Evolutionary conservation across 164 flowering plant genomes (phyloP).

Genomic region (Brasenia schreberi): DNA sequence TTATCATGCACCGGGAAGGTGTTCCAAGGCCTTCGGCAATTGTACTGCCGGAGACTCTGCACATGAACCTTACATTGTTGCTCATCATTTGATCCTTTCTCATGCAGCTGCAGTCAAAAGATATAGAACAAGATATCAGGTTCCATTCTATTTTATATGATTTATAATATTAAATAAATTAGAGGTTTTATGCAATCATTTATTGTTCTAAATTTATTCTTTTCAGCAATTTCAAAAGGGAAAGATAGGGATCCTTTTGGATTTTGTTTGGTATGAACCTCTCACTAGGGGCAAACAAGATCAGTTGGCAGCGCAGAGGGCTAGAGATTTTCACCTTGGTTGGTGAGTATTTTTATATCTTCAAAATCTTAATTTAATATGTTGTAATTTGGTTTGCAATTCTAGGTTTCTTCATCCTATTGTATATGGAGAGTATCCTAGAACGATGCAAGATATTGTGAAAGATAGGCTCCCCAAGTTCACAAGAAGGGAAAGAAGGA

Average conservation of each 20-base stretch:
- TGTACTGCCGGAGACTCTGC: constrained; percentile 13
- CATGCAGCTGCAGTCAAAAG: constrained; percentile 14
- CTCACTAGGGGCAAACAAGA: constrained; percentile 7
- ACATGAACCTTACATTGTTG: constrained; percentile 14
- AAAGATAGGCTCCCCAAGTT: constrained; percentile 13
- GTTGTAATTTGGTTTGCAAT: background rate
- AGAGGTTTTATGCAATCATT: background rate
- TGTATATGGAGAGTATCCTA: constrained; percentile 10
- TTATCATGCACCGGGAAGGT: constrained; percentile 9
- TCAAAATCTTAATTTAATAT: no score
- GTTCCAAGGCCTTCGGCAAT: constrained; percentile 10
- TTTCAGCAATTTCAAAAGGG: constrained; percentile 10
- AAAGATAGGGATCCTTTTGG: constrained; percentile 12
- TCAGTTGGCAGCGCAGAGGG: constrained; percentile 7
- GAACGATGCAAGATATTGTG: constrained; percentile 11
- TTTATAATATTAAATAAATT: background rate
- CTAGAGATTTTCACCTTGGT: constrained; percentile 13
- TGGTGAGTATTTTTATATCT: constrained; percentile 2
- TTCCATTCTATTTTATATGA: background rate
- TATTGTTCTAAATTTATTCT: background rate
- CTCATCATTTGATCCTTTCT: constrained; percentile 12
- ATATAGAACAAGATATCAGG: constrained; percentile 13
- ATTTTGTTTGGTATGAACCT: constrained; percentile 19
- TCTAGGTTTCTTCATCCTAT: constrained; percentile 16
- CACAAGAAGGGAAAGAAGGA: constrained; percentile 6